phyloP scores from a whole-genome alignment of 1,139 yeast genomes.

The Lodderomyces parapsilosis region DNA sequence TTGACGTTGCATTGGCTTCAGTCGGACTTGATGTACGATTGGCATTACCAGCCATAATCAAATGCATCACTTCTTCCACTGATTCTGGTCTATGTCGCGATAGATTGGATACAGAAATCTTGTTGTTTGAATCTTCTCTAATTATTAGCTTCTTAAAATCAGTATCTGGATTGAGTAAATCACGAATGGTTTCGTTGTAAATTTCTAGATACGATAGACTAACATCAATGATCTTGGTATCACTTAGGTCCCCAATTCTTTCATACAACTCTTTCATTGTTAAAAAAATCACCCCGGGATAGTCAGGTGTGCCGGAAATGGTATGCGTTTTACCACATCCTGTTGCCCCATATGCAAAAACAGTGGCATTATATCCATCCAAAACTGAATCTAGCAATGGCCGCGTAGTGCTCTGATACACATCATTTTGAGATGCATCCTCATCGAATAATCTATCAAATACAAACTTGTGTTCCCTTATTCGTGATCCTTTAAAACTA shows the following conservation, averaged over 20 bases:
- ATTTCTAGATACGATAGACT: conserved; percentile 79
- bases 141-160: conserved; percentile 49
- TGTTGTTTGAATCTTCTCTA: conserved; percentile 68
- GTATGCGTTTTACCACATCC: conserved; percentile 99
- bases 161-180: conserved; percentile 62
- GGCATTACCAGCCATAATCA: conserved; percentile 67
- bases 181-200: conserved; percentile 85
- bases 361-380: conserved; percentile 87
- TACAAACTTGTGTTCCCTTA: conserved; percentile 75
- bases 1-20: conserved; percentile 85
- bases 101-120: conserved; percentile 73
- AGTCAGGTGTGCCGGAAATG: conserved; percentile 68
- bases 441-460: conserved; percentile 80
- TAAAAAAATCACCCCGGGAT: conserved; percentile 79
- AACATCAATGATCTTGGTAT: conserved; percentile 58
- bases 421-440: conserved; percentile 60
- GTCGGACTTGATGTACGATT: conserved; percentile 86
- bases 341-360: conserved; percentile 87
- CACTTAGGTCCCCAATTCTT: conserved; percentile 53
- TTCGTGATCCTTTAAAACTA: conserved; percentile 32
- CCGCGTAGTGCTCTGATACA: conserved; percentile 63
- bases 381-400: conserved; percentile 73
- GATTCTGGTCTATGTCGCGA: conserved; percentile 61
- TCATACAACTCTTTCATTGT: conserved; percentile 76
- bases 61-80: conserved; percentile 78